Percentiles rank a stretch among this genome's conserved stretches.
Evolutionary conservation across 208 protist species (phyloP).

Genomic region (Trichomonas gallinae): DNA sequence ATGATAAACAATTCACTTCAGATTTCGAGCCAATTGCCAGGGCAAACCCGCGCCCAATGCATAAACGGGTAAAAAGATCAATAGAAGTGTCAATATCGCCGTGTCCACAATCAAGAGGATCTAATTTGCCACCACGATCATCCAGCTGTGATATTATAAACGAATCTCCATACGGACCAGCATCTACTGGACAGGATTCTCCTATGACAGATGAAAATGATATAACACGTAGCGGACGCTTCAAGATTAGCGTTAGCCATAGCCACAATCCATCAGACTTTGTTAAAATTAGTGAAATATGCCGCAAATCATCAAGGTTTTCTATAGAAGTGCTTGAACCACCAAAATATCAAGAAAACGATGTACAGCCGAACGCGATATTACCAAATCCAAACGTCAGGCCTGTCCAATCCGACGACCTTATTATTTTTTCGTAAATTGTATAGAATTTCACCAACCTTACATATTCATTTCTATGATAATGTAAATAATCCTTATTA

Average conservation of each 20-base stretch:
- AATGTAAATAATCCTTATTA: no score
- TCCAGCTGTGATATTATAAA: neutral
- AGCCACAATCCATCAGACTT: neutral
- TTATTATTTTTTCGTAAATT: neutral
- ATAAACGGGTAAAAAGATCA: neutral
- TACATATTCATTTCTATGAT: no score
- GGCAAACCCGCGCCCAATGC: neutral
- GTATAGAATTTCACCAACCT: no score
- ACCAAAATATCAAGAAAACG: neutral
- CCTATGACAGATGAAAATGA: neutral
- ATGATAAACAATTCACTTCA: neutral
- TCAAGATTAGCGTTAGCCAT: neutral
- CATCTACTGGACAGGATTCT: neutral
- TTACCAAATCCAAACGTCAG: neutral
- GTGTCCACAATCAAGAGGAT: neutral
- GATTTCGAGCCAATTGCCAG: neutral
- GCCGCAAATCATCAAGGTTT: neutral
- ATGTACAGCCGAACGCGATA: neutral
- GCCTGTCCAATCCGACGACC: neutral
- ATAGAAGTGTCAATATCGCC: neutral
- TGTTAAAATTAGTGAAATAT: neutral
- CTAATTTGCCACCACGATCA: neutral
- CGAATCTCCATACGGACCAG: neutral
- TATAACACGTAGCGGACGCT: neutral
- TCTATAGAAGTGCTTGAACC: neutral